Evolutionary conservation across 164 flowering plant genomes (phyloP), one percentile per base, ranked within the genome.

Genomic region (Berberis vulgaris): DNA sequence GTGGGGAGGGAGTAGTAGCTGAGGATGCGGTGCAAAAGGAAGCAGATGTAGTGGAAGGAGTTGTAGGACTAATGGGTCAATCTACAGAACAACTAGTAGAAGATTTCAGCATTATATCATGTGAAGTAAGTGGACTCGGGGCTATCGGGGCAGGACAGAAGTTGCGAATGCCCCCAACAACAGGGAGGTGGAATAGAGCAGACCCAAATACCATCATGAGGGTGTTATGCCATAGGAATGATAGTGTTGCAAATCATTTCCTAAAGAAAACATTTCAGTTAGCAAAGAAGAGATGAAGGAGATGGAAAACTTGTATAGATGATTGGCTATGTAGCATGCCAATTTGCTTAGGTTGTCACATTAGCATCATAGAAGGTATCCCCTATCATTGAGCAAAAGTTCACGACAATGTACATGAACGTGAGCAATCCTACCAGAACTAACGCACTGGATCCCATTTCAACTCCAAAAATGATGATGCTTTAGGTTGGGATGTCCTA

Each of bases 191-290:
- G 97, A 81, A 79, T 45, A 72, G 90, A 59, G 59, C 88, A 0
- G 97, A 95, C 65, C 92, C 99, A 0, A 91, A 95, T 72, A 95
- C 99, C 1, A 84, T 95, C 45, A 57, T 94, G 54, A 84, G 99
- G 66, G 91, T 94, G 0, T 67, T 94, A 62, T 94, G 99, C 71
- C 75, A 86, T 63, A 74, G 99, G 60, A 84, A 90, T 66, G 99
- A 94, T 66, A 54, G 68, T 39, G 63, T 64, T 0, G 97, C 99
- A 0, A 91, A 87, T 57, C 74, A 66, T 40, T 94, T 87, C 78
- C 67, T 94, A 65, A 94, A 91, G 78, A 87, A 76, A 73, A 73
- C 89, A 41, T 62, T 41, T 57, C 60, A 57, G 12, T 57, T 57
- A 57, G 60, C 60, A 38, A 57, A 57, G 43, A 41, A 45, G 45